A percentile compares a stretch with the other conserved stretches of the same genome.
Conservation (phyloP, 257 asterid genomes). For the Solanum lignicaule region DNA sequence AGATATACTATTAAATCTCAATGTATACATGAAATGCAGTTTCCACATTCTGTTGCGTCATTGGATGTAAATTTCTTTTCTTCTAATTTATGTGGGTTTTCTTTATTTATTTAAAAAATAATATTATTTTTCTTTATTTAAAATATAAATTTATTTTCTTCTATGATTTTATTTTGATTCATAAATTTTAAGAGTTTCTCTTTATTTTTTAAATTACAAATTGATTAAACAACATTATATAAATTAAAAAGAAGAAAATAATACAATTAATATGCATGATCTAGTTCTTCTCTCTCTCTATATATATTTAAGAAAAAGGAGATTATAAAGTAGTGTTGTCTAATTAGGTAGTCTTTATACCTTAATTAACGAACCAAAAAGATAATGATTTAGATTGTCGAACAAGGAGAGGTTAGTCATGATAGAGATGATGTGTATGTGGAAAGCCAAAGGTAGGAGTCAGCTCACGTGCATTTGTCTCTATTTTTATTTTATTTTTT, state of each 20-base stretch:
- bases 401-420: not conserved
- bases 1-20: not conserved
- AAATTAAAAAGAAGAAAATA: no score
- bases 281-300: no score
- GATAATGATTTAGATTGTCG: not conserved
- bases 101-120: not conserved
- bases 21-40: not conserved
- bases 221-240: no score
- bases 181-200: not conserved
- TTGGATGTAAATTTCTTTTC: not conserved
- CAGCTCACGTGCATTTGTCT: slow-evolving; percentile 1
- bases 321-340: not conserved
- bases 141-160: not conserved
- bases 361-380: not conserved
- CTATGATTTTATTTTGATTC: not conserved
- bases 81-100: not conserved
- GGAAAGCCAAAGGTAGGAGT: not conserved
- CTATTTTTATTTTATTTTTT: not conserved
- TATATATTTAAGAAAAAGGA: not conserved
- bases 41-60: not conserved
- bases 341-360: not conserved
- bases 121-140: not conserved
- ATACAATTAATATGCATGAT: no score
- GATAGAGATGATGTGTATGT: not conserved
- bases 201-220: no score